phyloP scores from a whole-genome alignment of 352 stramenopile species.

The Elongisporangium senticosum region DNA sequence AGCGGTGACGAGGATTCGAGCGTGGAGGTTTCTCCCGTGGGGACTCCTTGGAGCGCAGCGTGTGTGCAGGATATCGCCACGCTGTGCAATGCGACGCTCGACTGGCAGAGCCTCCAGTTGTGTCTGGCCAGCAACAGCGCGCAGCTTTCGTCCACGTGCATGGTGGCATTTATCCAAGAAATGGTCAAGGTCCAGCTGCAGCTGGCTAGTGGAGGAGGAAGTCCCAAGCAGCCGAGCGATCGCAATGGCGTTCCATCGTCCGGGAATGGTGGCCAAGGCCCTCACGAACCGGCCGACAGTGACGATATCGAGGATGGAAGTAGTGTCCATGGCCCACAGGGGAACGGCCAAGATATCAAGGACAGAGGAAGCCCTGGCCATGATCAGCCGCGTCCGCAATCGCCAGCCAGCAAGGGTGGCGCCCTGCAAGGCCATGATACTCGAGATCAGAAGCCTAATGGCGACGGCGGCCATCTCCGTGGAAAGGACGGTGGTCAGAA shows the following conservation, averaged over 20 bases:
- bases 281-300: neutral
- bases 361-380: neutral
- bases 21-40: neutral
- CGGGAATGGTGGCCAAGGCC: neutral
- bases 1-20: neutral
- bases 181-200: neutral
- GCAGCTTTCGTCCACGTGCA: neutral
- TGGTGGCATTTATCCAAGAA: neutral
- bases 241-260: neutral
- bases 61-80: neutral
- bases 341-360: neutral
- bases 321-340: neutral
- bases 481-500: no score
- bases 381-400: neutral
- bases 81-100: neutral
- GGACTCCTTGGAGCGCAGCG: neutral
- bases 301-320: neutral
- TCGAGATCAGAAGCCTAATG: neutral
- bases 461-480: neutral
- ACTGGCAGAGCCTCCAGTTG: neutral
- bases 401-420: neutral
- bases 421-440: neutral
- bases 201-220: neutral
- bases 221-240: neutral
- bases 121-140: neutral